Evolutionary conservation across 352 stramenopile genomes (phyloP), one percentile per base, ranked within the genome.

Genomic region (Pythium inflatum): DNA sequence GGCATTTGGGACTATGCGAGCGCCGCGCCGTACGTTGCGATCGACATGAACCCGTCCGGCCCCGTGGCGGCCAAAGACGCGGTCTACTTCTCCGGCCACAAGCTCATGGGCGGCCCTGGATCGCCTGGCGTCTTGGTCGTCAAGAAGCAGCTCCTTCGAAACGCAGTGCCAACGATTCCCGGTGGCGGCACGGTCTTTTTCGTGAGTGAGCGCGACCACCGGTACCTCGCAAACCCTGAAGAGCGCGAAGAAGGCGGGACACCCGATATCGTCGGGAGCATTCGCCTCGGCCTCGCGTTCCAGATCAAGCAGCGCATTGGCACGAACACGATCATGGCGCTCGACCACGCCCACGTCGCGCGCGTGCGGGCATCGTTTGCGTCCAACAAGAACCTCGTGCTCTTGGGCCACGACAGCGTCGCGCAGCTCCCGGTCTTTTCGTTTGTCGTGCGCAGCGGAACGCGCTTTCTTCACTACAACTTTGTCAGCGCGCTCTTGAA

Each of bases 11-110:
- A 99, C 83, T 98, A 97, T 70, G 97, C 97, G 2, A 97, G 91
- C 9, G 94, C 80, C 30, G 93, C 90, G 12, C 90, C 95, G 22
- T 98, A 99, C 76, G 64, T 93, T 0, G 70, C 80, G 18, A 93
- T 98, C 14, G 79, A 98, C 76, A 98, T 99, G 92, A 98, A 99
- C 87, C n/a, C n/a, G n/a, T n/a, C n/a, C n/a, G n/a, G n/a, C n/a
- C 91, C 93, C 28, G n/a, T n/a, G n/a, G 50, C 79, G 13, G 40
- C 41, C 12, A 50, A 65, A 71, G 97, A 99, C 79, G 97, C 95
- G 0, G 82, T 98, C 38, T 98, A 97, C 78, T 88, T 98, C 40
- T 98, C 82, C n/a, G 88, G 90, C 9, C 97, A 99, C 84, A 99
- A 99, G 76, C 93, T 98, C 57, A 70, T 98, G 18, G 97, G 97